Evolutionary conservation across 2,329 filamentous ascomycete species (phyloP).

Genomic region (Sporothrix variecibatus): DNA sequence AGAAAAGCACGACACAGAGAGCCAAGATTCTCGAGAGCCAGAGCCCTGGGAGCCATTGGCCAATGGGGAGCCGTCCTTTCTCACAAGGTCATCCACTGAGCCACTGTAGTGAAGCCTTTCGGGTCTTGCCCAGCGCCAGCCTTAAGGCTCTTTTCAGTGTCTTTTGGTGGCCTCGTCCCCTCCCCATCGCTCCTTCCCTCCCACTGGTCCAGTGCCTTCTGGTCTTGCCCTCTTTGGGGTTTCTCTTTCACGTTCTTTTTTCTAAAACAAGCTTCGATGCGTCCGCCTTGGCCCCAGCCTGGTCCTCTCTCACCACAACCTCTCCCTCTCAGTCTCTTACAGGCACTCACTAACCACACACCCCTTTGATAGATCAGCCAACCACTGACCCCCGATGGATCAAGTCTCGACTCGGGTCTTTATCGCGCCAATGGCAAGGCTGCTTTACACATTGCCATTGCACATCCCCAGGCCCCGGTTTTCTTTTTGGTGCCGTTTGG

Average conservation of each 20-base stretch:
- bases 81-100: neutral
- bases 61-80: constrained; percentile 17
- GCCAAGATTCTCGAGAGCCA: neutral
- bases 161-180: constrained; percentile 8
- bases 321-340: neutral
- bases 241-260: constrained; percentile 27
- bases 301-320: neutral
- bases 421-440: constrained; percentile 23
- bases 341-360: neutral
- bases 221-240: constrained; percentile 17
- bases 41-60: constrained; percentile 27
- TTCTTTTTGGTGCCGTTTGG: neutral
- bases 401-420: neutral
- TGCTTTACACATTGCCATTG: constrained; percentile 24
- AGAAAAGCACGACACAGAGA: neutral
- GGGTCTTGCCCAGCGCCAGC: neutral
- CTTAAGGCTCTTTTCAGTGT: neutral
- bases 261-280: constrained; percentile 28
- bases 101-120: constrained; percentile 1
- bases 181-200: neutral
- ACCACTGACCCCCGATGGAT: constrained; percentile 7
- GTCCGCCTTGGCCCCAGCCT: constrained; percentile 7
- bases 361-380: neutral
- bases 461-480: neutral
- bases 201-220: neutral